These are phyloP conservation scores for Neurospora sp. DNA, from an alignment of 495 filamentous ascomycete genomes.

Conservation along the genomic window DNA sequence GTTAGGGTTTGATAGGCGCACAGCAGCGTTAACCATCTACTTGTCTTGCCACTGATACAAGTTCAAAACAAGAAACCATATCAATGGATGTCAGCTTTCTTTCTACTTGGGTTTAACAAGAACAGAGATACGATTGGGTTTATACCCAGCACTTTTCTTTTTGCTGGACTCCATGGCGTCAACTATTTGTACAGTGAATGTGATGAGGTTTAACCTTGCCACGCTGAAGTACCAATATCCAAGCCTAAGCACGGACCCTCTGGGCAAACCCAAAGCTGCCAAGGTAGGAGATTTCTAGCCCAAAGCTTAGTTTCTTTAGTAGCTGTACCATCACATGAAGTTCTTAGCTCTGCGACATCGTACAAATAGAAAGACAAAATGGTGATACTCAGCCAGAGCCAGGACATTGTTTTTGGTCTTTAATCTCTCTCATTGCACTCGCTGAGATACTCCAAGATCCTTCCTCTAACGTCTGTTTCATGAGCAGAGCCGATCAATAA, in stretches of 20 bases:
- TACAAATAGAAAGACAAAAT: not conserved
- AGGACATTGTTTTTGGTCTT: not conserved
- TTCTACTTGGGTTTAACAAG: not conserved
- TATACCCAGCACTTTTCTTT: not conserved
- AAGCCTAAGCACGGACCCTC: not conserved
- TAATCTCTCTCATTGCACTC: not conserved
- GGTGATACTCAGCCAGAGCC: not conserved
- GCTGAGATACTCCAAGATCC: not conserved
- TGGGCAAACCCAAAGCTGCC: not conserved
- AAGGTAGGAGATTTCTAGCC: not conserved
- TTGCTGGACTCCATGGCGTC: not conserved
- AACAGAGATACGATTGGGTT: not conserved
- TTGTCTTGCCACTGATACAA: not conserved
- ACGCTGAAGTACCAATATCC: not conserved
- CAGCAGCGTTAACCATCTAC: not conserved
- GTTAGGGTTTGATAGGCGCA: not conserved
- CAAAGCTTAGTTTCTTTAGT: not conserved
- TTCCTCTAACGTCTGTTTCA: not conserved
- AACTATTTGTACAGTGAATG: not conserved
- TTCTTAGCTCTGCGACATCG: not conserved
- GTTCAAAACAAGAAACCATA: not conserved
- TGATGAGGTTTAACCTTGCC: not conserved
- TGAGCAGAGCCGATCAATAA: not conserved
- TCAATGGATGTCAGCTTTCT: not conserved
- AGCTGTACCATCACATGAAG: not conserved